Percentiles rank a stretch among this genome's conserved stretches.
Evolutionary conservation across 2,329 filamentous ascomycete genomes (phyloP).

Genomic region (Colletotrichum caudatum): DNA sequence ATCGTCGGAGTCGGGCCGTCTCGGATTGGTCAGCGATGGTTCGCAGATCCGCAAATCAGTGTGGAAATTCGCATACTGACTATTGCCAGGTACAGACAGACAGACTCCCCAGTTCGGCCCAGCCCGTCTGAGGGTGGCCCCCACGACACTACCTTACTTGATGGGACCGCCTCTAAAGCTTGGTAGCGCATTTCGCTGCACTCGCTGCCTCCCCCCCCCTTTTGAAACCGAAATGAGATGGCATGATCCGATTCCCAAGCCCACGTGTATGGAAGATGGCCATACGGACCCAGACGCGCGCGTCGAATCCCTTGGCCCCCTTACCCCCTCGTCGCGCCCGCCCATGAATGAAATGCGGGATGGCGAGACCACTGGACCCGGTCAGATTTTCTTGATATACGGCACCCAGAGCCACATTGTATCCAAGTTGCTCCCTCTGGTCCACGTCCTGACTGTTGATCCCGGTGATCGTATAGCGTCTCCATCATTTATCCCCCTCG

Average conservation of each 20-base stretch:
- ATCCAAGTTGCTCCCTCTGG: not conserved
- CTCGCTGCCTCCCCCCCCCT: constrained; percentile 9
- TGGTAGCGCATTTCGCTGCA: constrained; percentile 10
- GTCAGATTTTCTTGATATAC: constrained; percentile 12
- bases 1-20: not conserved
- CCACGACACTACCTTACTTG: constrained; percentile 24
- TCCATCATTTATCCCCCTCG: not conserved
- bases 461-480: constrained; percentile 30
- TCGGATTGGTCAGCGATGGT: not conserved
- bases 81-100: too few species aligned
- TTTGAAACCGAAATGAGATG: constrained; percentile 40
- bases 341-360: not conserved
- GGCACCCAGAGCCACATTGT: constrained; percentile 2
- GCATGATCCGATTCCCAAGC: constrained; percentile 40
- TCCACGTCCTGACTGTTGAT: constrained; percentile 15
- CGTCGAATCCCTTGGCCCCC: constrained; percentile 25
- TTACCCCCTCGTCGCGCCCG: not conserved
- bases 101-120: constrained; percentile 18
- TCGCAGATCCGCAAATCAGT: constrained; percentile 37
- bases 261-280: constrained; percentile 18
- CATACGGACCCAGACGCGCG: constrained; percentile 33
- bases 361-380: not conserved
- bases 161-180: constrained; percentile 12
- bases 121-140: constrained; percentile 29
- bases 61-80: not conserved